Conservation (phyloP, 768 basidiomycete genomes). For the Phlebiopsis gigantea region DNA sequence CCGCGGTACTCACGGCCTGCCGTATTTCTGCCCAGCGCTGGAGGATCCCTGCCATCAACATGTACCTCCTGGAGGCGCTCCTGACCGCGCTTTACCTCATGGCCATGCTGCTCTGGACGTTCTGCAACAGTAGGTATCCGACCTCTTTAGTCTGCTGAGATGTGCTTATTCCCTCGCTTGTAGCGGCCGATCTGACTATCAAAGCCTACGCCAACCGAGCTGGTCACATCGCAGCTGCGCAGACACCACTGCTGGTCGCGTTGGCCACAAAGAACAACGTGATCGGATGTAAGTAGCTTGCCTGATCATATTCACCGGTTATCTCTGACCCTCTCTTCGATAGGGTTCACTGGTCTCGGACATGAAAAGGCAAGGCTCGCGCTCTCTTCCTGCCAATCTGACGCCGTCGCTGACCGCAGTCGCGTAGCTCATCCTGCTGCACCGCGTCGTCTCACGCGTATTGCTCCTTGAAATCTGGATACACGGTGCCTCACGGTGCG, state of each 20-base stretch:
- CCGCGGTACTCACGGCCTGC: conserved; percentile 21
- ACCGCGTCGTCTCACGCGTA: conserved; percentile 39
- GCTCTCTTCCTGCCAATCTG: not conserved
- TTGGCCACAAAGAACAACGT: conserved; percentile 52
- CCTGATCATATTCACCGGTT: not conserved
- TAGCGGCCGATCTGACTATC: conserved; percentile 11
- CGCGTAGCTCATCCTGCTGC: conserved; percentile 35
- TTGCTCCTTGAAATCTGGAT: conserved; percentile 39
- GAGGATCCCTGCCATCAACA: conserved; percentile 21
- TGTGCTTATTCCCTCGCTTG: not conserved
- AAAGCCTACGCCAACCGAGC: conserved; percentile 24
- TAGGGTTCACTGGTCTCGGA: conserved; percentile 47
- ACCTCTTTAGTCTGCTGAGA: not conserved
- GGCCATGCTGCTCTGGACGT: conserved; percentile 26
- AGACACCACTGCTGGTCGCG: conserved; percentile 45
- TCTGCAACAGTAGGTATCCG: conserved; percentile 23
- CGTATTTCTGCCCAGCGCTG: conserved; percentile 25
- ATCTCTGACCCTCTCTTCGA: not conserved
- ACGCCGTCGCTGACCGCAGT: not conserved
- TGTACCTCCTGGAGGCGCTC: conserved; percentile 24
- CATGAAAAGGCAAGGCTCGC: conserved; percentile 37
- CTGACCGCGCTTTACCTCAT: conserved; percentile 23
- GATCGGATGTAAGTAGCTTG: conserved; percentile 31
- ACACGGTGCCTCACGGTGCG: conserved; percentile 30
- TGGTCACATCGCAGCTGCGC: conserved; percentile 38